Conservation (phyloP, 1,284 basidiomycete species). For the Tremellales sp. region DNA sequence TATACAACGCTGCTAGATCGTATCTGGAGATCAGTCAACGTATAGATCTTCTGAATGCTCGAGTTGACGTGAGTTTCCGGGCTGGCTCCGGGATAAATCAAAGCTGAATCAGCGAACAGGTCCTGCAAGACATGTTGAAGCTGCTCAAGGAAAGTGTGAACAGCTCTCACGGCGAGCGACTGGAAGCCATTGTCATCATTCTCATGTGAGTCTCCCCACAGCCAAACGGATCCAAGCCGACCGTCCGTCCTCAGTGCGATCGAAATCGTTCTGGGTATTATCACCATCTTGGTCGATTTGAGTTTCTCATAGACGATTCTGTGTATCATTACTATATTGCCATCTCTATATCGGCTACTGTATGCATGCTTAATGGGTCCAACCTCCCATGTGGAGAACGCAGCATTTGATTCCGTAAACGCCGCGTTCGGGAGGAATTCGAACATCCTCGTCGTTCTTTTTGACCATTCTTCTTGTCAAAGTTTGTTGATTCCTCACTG, state of each 20-base stretch:
- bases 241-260: constrained; percentile 24
- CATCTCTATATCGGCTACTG: too few relatives aligned
- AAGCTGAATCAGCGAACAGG: constrained; percentile 51
- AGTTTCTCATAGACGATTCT: constrained; percentile 38
- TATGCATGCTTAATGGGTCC: too few relatives aligned
- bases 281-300: constrained; percentile 68
- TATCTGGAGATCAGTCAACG: constrained; percentile 94
- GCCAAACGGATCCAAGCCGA: too few relatives aligned
- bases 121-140: constrained; percentile 95
- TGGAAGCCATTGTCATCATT: constrained; percentile 93
- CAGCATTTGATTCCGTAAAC: too few relatives aligned
- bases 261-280: constrained; percentile 60
- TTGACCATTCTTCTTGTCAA: too few relatives aligned
- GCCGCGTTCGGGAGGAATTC: too few relatives aligned
- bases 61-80: constrained; percentile 66
- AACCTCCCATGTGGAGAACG: too few relatives aligned
- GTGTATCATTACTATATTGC: too few relatives aligned
- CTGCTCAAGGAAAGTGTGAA: constrained; percentile 87
- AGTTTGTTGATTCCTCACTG: too few relatives aligned
- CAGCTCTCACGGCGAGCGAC: constrained; percentile 80
- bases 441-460: too few relatives aligned
- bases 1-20: constrained; percentile 87
- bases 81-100: background rate
- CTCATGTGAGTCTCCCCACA: constrained; percentile 82
- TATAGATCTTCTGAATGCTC: constrained; percentile 86